Conservation (phyloP, 2,329 filamentous ascomycete species). For the Trichoderma lentiforme region DNA sequence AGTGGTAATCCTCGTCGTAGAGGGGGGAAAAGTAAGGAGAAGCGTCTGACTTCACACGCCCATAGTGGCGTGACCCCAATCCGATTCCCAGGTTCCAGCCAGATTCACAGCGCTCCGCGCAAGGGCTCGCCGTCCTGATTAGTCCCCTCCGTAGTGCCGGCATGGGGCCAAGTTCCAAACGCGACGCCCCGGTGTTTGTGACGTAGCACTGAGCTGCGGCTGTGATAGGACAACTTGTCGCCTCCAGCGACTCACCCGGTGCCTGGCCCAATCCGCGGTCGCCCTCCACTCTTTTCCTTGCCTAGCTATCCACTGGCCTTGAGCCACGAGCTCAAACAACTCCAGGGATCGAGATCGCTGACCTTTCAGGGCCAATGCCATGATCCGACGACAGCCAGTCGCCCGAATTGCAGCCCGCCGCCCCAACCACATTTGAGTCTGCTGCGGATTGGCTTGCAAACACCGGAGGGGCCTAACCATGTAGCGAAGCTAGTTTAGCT, state of each 20-base stretch:
- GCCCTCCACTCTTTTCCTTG: conserved; percentile 8
- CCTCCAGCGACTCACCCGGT: conserved; percentile 10
- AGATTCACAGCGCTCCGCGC: conserved; percentile 25
- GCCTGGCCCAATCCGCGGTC: conserved; percentile 16
- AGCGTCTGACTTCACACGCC: neutral
- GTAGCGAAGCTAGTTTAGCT: conserved; percentile 1
- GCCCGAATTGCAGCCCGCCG: neutral
- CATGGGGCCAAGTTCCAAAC: conserved; percentile 29
- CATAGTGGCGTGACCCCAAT: conserved; percentile 13
- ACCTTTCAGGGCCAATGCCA: conserved; percentile 17
- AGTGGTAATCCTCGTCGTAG: neutral
- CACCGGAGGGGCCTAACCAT: neutral
- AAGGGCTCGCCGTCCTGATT: neutral
- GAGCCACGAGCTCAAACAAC: conserved; percentile 18
- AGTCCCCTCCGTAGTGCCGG: conserved; percentile 16
- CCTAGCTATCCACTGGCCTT: conserved; percentile 11
- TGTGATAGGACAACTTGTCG: conserved; percentile 1
- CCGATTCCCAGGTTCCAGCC: conserved; percentile 32
- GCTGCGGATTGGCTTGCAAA: neutral
- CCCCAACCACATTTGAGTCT: neutral
- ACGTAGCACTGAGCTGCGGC: conserved; percentile 19
- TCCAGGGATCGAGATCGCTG: conserved; percentile 30
- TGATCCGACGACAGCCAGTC: conserved; percentile 4
- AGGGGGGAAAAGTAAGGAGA: neutral
- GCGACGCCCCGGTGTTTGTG: conserved; percentile 22